Base-by-base conservation (phyloP, 2,329 filamentous ascomycete genomes). In the Cryphonectria carpinicola region DNA sequence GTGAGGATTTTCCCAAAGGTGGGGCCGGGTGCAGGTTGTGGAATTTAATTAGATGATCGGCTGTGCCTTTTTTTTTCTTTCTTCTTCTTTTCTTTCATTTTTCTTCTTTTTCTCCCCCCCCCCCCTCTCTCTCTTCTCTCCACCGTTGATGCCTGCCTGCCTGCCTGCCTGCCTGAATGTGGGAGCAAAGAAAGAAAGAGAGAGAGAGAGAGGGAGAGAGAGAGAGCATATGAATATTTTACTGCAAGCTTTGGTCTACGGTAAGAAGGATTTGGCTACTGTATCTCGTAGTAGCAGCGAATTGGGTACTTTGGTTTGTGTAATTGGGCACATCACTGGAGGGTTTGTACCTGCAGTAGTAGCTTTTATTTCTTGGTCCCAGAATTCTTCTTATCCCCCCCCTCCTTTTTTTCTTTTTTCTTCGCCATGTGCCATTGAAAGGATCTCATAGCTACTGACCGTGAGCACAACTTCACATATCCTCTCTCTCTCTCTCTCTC, bases 321-420 rank as follows among this genome's bases (percentile, higher is more conserved):
- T 25, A 7, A 19, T 52, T 22, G 2, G 22, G 49, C 52, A 1
- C 46, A n/a, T n/a, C 22, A 49, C 52, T 56, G 54, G 25, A 14
- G 25, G n/a, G n/a, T n/a, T 14, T 32, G 54, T 58, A 58, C 54
- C 54, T 58, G 54, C 54, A 58, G 54, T 32, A 58, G 54, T 11
- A 32, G 32, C 28, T 32, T 8, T 58, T 6, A 28, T 17, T 4
- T 28, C 52, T 17, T 14, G 28, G 54, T 6, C 25, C 14, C 14
- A 13, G 6, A 32, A 32, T 14, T 17, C 3, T 8, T 11, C 14
- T 8, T 25, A 1, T 35, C 13, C 46, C 7, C 7, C 7, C 14
- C 6, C 10, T 19, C 10, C 11, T 22, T 4, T 6, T 7, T 7
- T 8, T 49, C 22, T 22, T 10, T n/a, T 19, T 49, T n/a, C 46